Base-by-base conservation (phyloP, 2,329 filamentous ascomycete genomes). In the Verticillium isaacii region DNA sequence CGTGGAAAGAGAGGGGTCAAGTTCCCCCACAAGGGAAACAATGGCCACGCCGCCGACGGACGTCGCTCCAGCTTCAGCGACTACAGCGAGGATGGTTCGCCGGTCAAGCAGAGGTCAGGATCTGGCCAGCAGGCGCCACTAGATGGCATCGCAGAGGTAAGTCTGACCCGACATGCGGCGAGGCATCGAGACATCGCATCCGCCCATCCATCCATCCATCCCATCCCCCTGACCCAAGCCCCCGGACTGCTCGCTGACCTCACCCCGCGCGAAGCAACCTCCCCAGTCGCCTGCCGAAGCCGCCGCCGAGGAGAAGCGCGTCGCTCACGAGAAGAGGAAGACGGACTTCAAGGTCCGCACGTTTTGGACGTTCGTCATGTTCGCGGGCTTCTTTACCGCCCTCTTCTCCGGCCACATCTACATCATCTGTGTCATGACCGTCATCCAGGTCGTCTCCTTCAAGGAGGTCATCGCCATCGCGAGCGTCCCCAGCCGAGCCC, bases 381-480 rank as follows among this genome's bases (percentile, higher is more conserved):
- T 99, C 70, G 90, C 82, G 60, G 85, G 87, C 71, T 99, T 99
- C 84, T 97, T 98, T 78, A 84, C 86, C 62, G 87, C 92, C 66
- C 90, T 99, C 77, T 96, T 97, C 80, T 92, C 93, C 71, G 95
- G 95, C 64, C 95, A 99, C 78, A 93, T 99, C 75, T 99, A 98
- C 82, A 91, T 99, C 74, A 92, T 99, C 73, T 88, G 88, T 70
- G 88, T 97, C 73, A 91, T 97, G 69, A 98, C 95, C 32, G 91
- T 90, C 57, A 85, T 99, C 64, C 95, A 99, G 78, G 94, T 99
- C 74, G 85, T 99, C 69, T 97, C 92, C 61, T 99, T 98, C 86
- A 98, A 97, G 81, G 95, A 99, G 78, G 95, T 99, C 71, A 98
- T 99, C 73, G 93, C 94, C 66, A 98, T 99, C 71, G 91, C 94